phyloP scores from a whole-genome alignment of 2,329 filamentous ascomycete species.

The Colletotrichum noveboracense region DNA sequence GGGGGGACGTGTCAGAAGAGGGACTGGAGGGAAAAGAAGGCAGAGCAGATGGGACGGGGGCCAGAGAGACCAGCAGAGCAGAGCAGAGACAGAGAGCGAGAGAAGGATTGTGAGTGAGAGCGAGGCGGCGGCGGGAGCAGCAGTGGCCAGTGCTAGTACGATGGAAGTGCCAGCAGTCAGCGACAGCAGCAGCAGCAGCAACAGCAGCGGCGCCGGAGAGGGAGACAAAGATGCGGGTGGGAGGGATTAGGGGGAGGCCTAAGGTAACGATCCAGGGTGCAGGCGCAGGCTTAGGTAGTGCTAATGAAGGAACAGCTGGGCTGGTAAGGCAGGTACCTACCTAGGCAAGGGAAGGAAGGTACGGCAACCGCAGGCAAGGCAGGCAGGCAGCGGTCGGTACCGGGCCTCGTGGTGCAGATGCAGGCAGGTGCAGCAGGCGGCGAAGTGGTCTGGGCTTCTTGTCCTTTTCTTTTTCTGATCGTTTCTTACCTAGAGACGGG shows the following conservation, averaged over 20 bases:
- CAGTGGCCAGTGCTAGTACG: not conserved
- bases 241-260: not conserved
- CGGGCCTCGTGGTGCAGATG: not conserved
- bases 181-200: not conserved
- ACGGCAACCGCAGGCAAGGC: not conserved
- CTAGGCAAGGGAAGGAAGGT: not conserved
- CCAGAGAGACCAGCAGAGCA: not conserved
- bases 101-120: not conserved
- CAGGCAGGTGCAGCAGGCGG: not conserved
- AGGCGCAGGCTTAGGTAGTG: not conserved
- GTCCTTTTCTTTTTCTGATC: not conserved
- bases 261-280: slow-evolving; percentile 12
- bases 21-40: slow-evolving; percentile 4
- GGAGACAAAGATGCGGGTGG: slow-evolving; percentile 14
- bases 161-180: not conserved
- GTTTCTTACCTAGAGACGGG: not conserved
- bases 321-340: not conserved
- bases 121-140: not conserved
- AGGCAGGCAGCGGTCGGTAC: not conserved
- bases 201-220: not conserved
- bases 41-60: not conserved
- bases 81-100: not conserved
- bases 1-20: slow-evolving; percentile 10
- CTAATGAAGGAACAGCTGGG: not conserved
- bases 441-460: not conserved